These are phyloP conservation scores for Phytophthora melonis DNA, from an alignment of 352 stramenopile species.

Conservation along the genomic window DNA sequence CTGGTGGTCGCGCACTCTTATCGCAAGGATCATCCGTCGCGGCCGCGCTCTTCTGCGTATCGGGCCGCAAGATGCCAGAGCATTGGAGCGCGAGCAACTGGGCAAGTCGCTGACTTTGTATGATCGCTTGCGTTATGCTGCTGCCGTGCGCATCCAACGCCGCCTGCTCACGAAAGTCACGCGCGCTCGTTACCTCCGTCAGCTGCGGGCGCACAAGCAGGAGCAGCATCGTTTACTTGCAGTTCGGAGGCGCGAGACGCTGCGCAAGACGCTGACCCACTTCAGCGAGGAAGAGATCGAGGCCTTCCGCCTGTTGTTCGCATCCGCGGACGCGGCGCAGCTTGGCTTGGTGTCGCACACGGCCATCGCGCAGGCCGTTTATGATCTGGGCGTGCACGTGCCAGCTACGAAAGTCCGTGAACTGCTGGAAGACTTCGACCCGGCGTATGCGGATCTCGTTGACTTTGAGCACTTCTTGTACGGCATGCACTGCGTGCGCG, in stretches of 20 bases:
- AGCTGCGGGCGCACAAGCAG: slow-evolving; percentile 53
- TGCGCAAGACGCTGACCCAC: slow-evolving; percentile 64
- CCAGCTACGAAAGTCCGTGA: slow-evolving; percentile 52
- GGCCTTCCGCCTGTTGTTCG: slow-evolving; percentile 74
- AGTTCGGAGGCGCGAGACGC: slow-evolving; percentile 44
- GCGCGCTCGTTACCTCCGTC: slow-evolving; percentile 59
- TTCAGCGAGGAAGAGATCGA: slow-evolving; percentile 76
- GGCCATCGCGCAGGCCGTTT: slow-evolving; percentile 77
- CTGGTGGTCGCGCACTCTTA: slow-evolving; percentile 63
- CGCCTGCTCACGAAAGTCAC: slow-evolving; percentile 64
- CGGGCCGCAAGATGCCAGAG: slow-evolving; percentile 24
- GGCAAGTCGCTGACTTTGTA: slow-evolving; percentile 68
- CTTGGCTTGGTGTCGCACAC: slow-evolving; percentile 73
- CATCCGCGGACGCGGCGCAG: slow-evolving; percentile 63
- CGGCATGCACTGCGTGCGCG: slow-evolving; percentile 79
- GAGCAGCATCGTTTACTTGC: slow-evolving; percentile 50
- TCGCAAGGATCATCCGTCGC: slow-evolving; percentile 53
- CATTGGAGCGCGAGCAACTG: slow-evolving; percentile 27
- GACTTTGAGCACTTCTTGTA: slow-evolving; percentile 88
- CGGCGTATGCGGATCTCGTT: slow-evolving; percentile 78
- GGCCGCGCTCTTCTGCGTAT: slow-evolving; percentile 64
- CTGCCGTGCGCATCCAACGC: slow-evolving; percentile 72
- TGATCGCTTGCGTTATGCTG: slow-evolving; percentile 74
- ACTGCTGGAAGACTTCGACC: slow-evolving; percentile 64
- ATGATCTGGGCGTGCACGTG: slow-evolving; percentile 74